Percentiles rank a stretch among this genome's conserved stretches.
Evolutionary conservation across 2,329 filamentous ascomycete genomes (phyloP).

Genomic region (Arthrobotrys musiformis): DNA sequence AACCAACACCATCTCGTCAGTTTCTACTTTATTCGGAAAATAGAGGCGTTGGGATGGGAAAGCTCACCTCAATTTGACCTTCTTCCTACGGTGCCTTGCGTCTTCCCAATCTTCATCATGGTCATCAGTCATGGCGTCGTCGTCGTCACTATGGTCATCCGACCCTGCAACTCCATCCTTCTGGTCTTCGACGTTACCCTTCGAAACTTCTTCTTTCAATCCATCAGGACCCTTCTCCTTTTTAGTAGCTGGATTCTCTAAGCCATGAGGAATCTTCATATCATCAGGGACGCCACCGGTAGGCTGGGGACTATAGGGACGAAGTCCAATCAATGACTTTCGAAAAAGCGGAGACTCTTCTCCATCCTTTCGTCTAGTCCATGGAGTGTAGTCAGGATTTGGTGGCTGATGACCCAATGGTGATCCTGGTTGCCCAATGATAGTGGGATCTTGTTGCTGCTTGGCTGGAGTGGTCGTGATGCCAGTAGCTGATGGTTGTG

Average conservation of each 20-base stretch:
- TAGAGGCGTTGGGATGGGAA: neutral
- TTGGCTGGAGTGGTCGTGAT: neutral
- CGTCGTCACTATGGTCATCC: neutral
- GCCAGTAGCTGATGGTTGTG: neutral
- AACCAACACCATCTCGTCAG: neutral
- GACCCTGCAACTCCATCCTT: neutral
- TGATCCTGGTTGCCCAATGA: neutral
- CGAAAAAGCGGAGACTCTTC: constrained; percentile 42
- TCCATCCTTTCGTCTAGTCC: neutral
- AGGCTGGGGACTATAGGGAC: constrained; percentile 29
- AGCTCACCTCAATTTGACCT: constrained; percentile 21
- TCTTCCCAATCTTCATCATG: constrained; percentile 33
- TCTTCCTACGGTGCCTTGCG: constrained; percentile 1
- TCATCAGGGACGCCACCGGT: constrained; percentile 1
- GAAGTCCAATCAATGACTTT: constrained; percentile 32
- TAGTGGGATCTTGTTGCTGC: neutral
- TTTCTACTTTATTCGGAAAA: neutral
- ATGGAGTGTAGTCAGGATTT: neutral
- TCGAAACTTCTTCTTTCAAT: constrained; percentile 4
- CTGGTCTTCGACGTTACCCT: neutral
- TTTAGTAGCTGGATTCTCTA: constrained; percentile 34
- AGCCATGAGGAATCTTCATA: constrained; percentile 49
- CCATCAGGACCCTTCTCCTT: constrained; percentile 40
- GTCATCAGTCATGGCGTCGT: constrained; percentile 22
- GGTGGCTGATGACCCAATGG: constrained; percentile 23